phyloP scores from a whole-genome alignment of 176 grass and related monocot species.

The Ensete ventricosum region DNA sequence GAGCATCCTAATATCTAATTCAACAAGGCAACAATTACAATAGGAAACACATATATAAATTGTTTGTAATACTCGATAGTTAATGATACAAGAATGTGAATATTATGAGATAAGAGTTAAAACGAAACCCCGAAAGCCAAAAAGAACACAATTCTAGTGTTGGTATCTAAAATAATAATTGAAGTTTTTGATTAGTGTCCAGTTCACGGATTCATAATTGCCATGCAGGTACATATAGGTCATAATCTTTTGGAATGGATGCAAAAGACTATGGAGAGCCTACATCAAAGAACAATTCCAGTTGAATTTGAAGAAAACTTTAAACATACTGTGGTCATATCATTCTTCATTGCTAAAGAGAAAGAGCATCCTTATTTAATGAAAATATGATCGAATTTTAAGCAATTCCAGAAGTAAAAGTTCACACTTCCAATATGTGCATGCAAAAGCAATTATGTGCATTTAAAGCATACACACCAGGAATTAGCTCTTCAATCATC shows the following conservation, averaged over 20 bases:
- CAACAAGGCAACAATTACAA: not conserved
- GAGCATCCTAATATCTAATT: not conserved
- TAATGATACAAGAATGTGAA: no score
- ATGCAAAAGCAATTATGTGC: no score
- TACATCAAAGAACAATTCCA: not conserved
- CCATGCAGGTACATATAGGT: not conserved
- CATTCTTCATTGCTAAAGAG: not conserved
- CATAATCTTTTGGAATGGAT: not conserved
- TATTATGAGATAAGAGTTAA: not conserved
- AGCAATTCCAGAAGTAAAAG: no score
- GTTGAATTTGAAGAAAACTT: not conserved
- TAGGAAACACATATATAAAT: not conserved
- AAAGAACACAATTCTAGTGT: not conserved
- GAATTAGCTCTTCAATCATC: not conserved
- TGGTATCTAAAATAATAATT: not conserved
- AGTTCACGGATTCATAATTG: not conserved
- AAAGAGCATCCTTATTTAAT: not conserved
- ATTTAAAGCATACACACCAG: no score
- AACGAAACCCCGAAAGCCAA: not conserved
- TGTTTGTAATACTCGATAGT: no score
- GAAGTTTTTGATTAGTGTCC: not conserved
- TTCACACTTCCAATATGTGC: no score
- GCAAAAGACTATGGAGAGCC: not conserved
- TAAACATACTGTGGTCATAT: not conserved
- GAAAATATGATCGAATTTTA: not conserved